Conservation (phyloP, 495 filamentous ascomycete species). For the Zalerion maritima region DNA sequence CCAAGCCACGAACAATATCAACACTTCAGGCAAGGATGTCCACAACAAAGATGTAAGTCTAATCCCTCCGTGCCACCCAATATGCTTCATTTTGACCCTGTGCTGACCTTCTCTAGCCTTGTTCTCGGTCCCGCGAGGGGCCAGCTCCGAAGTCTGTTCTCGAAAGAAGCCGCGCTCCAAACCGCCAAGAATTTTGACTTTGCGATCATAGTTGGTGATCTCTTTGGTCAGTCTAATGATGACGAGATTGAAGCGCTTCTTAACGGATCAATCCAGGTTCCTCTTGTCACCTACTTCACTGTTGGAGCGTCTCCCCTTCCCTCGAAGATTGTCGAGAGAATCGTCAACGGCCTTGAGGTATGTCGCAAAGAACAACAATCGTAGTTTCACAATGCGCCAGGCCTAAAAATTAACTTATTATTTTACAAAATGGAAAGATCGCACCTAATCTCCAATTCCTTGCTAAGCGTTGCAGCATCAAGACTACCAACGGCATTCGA, state of each 20-base stretch:
- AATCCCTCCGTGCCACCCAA: too few species aligned
- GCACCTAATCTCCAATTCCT: conserved; percentile 80
- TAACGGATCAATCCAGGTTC: conserved; percentile 50
- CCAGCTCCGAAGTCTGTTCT: conserved; percentile 54
- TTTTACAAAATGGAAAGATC: conserved; percentile 44
- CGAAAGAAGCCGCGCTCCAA: conserved; percentile 64
- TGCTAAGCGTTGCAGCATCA: conserved; percentile 68
- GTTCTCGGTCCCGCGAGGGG: conserved; percentile 71
- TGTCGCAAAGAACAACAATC: conserved; percentile 4
- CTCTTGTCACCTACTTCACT: conserved; percentile 77
- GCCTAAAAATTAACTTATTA: conserved; percentile 1
- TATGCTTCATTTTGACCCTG: background rate
- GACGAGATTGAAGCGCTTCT: conserved; percentile 50
- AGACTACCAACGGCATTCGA: conserved; percentile 77
- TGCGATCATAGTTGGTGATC: conserved; percentile 67
- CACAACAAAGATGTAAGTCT: conserved; percentile 49
- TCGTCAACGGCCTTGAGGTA: conserved; percentile 56
- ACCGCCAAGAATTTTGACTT: conserved; percentile 75
- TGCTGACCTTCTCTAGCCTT: conserved; percentile 43
- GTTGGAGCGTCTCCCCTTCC: conserved; percentile 59
- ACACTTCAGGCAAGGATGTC: too few species aligned
- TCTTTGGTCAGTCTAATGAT: conserved; percentile 49
- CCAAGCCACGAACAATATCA: too few species aligned
- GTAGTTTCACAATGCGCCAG: conserved; percentile 1
- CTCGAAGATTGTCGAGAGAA: conserved; percentile 46